These are phyloP conservation scores for Heritiera littoralis DNA, from an alignment of 345 rosid genomes.

Conservation along the genomic window DNA sequence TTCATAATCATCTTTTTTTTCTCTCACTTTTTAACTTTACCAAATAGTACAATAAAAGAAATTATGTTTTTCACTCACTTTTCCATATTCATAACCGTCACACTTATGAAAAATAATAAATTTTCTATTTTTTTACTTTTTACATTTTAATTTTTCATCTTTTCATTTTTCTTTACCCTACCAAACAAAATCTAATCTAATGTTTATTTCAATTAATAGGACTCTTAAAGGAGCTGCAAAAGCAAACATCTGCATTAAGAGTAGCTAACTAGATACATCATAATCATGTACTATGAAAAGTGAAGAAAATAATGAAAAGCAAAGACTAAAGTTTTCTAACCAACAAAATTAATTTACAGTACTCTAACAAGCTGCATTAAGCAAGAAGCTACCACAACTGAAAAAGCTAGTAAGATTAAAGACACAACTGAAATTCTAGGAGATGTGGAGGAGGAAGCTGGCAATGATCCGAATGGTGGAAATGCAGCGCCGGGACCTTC, in stretches of 20 bases:
- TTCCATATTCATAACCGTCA: too few relatives aligned
- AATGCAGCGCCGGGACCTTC: slow-evolving; percentile 46
- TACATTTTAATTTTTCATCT: too few relatives aligned
- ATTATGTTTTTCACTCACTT: too few relatives aligned
- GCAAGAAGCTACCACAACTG: slow-evolving; percentile 19
- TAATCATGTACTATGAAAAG: slow-evolving; percentile 15
- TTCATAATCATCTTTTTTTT: too few relatives aligned
- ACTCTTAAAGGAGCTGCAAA: slow-evolving; percentile 6
- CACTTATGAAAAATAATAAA: too few relatives aligned
- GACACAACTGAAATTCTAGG: slow-evolving; percentile 17
- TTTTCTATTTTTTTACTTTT: too few relatives aligned
- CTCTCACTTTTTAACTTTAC: too few relatives aligned
- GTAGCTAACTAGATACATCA: slow-evolving; percentile 6
- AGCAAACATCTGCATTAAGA: background rate
- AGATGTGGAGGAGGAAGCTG: slow-evolving; percentile 37
- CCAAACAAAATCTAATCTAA: too few relatives aligned
- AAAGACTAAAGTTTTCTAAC: background rate
- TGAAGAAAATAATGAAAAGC: background rate
- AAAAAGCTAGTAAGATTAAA: slow-evolving; percentile 5
- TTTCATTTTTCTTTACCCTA: too few relatives aligned
- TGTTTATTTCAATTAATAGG: background rate
- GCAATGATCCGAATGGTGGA: slow-evolving; percentile 48
- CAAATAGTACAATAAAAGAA: too few relatives aligned
- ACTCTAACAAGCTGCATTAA: slow-evolving; percentile 11
- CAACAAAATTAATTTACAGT: background rate